Evolutionary conservation across 352 stramenopile species (phyloP), one percentile per base, ranked within the genome.

Genomic region (Globisporangium irregulare): DNA sequence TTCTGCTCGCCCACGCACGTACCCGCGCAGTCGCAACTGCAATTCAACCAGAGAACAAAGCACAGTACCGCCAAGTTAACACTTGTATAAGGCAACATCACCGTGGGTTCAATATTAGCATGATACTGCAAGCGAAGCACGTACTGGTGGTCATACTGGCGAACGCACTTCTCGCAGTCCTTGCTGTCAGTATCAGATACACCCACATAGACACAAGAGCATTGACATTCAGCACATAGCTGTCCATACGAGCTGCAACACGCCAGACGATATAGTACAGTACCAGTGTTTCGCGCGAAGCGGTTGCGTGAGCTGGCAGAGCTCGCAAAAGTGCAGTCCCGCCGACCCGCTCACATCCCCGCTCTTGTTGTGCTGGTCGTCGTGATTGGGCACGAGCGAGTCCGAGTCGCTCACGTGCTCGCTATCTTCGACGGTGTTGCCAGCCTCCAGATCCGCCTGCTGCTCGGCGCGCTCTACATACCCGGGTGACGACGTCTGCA

Each of bases 121-220:
- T 55, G 51, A 32, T 9, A 5, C 25, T 25, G 15, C 4, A 20
- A 7, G 27, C 27, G n/a, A 55, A 29, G 29, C 22, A 62, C 78
- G 63, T 76, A 94, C 86, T 94, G 86, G 66, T 94, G 86, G 61
- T 94, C 86, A 50, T 94, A 94, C 67, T 94, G 86, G 8, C 75
- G 72, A 24, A 89, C 86, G 66, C 86, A 94, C 14, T 78, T 80
- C 55, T 78, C 75, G 62, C 86, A 94, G 66, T 92, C 81, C 68
- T 90, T 91, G 66, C 85, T 93, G 68, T 56, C 15, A 66, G 7
- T 20, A 36, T 24, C n/a, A 50, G 36, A 22, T 36, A 41, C 29
- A 50, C 25, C 36, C 9, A 68, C 15, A 41, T 20, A 50, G 18
- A 50, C 12, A 68, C 15, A 51, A 24, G 66, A 15, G 59, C 58